Evolutionary conservation across 352 stramenopile species (phyloP).

Genomic region (Phytophthora sp.): DNA sequence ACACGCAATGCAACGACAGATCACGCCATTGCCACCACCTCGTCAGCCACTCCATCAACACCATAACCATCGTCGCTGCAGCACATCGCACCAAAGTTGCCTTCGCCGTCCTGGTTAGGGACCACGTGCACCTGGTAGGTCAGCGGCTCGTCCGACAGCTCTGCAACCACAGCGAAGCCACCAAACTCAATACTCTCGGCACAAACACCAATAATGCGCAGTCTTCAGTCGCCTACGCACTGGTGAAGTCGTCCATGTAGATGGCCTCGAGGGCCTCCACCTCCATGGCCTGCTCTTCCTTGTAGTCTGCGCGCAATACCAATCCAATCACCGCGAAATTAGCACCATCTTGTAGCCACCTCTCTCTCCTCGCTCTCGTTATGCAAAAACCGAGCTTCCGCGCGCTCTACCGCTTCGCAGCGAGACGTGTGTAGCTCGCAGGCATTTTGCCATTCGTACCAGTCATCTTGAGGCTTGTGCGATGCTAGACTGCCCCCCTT

Average conservation of each 20-base stretch:
- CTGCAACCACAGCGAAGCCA: constrained; percentile 33
- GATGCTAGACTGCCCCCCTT: constrained; percentile 28
- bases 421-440: not conserved
- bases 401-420: not conserved
- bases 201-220: not conserved
- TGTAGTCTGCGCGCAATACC: constrained; percentile 68
- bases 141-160: constrained; percentile 79
- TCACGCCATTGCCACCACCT: not conserved
- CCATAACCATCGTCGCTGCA: not conserved
- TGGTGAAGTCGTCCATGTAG: constrained; percentile 91
- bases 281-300: constrained; percentile 89
- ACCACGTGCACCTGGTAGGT: constrained; percentile 81
- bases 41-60: not conserved
- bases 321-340: not conserved
- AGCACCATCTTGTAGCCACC: not conserved
- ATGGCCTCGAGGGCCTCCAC: constrained; percentile 90
- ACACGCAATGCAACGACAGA: not conserved
- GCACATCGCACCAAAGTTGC: constrained; percentile 70
- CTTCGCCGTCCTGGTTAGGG: constrained; percentile 83
- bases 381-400: not conserved
- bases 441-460: constrained; percentile 50
- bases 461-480: constrained; percentile 51
- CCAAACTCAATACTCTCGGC: not conserved
- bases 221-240: constrained; percentile 41
- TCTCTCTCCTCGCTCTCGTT: not conserved